Conservation (phyloP, 768 basidiomycete species). For the Tylopilus felleus region DNA sequence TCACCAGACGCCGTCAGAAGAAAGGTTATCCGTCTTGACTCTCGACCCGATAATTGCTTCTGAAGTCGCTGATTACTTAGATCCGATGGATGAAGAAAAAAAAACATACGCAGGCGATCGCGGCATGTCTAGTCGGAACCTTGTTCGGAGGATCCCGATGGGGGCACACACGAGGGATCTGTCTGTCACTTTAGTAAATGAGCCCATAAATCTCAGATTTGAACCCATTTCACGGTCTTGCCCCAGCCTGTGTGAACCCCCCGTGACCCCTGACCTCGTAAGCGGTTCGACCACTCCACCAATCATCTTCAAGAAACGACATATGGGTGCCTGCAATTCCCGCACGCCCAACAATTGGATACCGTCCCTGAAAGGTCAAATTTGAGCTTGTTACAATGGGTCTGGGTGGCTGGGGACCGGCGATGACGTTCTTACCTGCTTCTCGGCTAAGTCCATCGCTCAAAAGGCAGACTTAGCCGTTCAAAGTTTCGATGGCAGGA, state of each 20-base stretch:
- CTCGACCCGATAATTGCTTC: constrained; percentile 1
- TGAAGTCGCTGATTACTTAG: constrained; percentile 12
- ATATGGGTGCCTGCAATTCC: not conserved
- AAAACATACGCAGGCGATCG: constrained; percentile 20
- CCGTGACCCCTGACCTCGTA: constrained; percentile 19
- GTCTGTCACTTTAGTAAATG: constrained; percentile 13
- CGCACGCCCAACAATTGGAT: not conserved
- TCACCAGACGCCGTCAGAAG: constrained; percentile 19
- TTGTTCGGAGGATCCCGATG: constrained; percentile 25
- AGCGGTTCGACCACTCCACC: constrained; percentile 8
- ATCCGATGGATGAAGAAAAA: constrained; percentile 7
- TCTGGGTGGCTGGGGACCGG: not conserved
- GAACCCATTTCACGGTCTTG: constrained; percentile 10
- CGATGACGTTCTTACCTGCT: not conserved
- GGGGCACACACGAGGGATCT: constrained; percentile 13
- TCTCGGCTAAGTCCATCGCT: constrained; percentile 1
- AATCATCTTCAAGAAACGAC: constrained; percentile 1
- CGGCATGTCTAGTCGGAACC: constrained; percentile 13
- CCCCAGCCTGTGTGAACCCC: constrained; percentile 4
- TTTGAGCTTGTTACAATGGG: not conserved
- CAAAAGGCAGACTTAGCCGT: constrained; percentile 9
- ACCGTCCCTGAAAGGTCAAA: not conserved
- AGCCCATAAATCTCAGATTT: constrained; percentile 32
- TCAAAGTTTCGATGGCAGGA: constrained; percentile 12
- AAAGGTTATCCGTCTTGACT: not conserved